Conservation (phyloP, 257 asterid genomes). For the Nyctanthes arbortristis region DNA sequence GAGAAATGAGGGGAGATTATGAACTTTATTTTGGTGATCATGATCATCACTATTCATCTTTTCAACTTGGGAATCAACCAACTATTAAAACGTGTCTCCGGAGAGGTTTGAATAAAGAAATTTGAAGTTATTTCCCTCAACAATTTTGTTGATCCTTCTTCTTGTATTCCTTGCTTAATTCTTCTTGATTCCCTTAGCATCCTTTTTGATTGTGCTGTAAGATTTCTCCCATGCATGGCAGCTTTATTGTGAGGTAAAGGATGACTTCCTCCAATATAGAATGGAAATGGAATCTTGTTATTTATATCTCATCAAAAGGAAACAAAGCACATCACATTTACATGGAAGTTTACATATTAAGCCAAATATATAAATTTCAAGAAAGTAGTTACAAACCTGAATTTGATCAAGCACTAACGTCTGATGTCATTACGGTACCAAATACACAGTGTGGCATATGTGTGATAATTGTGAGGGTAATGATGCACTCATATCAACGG, state of each 20-base stretch:
- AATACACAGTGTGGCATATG: too few species aligned
- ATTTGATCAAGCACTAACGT: background rate
- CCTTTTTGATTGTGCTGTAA: conserved; percentile 21
- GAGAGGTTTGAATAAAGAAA: conserved; percentile 13
- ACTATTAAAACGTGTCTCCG: too few species aligned
- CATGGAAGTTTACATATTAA: too few species aligned
- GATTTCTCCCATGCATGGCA: conserved; percentile 28
- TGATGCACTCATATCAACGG: too few species aligned
- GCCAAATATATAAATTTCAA: too few species aligned
- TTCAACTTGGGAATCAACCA: too few species aligned
- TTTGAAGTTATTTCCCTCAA: conserved; percentile 18
- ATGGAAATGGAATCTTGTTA: background rate
- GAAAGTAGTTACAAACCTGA: background rate
- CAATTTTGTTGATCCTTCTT: conserved; percentile 26
- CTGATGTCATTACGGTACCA: too few species aligned
- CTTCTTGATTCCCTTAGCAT: conserved; percentile 9
- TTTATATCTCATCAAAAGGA: background rate
- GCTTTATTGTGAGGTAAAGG: conserved; percentile 10
- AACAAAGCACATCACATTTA: too few species aligned
- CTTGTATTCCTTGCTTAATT: conserved; percentile 56
- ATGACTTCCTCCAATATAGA: background rate
- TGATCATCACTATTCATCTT: conserved; percentile 17
- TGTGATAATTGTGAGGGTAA: too few species aligned
- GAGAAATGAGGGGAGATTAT: conserved; percentile 24
- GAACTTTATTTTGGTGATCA: background rate